A percentile compares a stretch with the other conserved stretches of the same genome.
These are phyloP conservation scores for Casaregolazyma lundiana DNA, from an alignment of 1,139 yeast species.

Conservation along the genomic window DNA sequence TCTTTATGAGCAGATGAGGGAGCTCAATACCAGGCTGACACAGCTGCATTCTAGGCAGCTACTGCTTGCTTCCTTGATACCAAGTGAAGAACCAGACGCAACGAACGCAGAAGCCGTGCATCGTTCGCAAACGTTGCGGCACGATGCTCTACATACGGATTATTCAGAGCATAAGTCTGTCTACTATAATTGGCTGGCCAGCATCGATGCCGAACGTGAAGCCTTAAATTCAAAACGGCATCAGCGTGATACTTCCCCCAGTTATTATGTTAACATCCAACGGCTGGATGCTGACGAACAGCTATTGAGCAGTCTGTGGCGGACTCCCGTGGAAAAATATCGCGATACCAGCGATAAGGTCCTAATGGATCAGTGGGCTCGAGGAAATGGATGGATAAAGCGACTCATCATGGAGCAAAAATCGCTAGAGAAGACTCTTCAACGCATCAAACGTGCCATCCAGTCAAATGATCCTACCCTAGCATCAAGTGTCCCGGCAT, in stretches of 20 bases:
- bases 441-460: background rate
- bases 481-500: background rate
- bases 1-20: background rate
- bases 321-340: slow-evolving; percentile 5
- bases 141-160: background rate
- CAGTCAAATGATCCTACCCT: slow-evolving; percentile 3
- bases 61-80: slow-evolving; percentile 5
- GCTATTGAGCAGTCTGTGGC: slow-evolving; percentile 5
- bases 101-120: background rate
- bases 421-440: slow-evolving; percentile 1
- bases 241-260: background rate
- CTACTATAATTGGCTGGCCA: slow-evolving; percentile 7
- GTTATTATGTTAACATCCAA: background rate
- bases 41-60: background rate
- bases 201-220: slow-evolving; percentile 4
- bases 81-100: background rate
- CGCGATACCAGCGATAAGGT: background rate
- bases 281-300: slow-evolving; percentile 6
- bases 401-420: slow-evolving; percentile 7
- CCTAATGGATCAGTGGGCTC: slow-evolving; percentile 10
- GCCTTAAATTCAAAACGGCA: background rate
- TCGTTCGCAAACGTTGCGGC: background rate
- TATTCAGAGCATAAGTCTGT: background rate
- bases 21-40: background rate
- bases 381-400: slow-evolving; percentile 9